Evolutionary conservation across 345 rosid genomes (phyloP), one percentile per base, ranked within the genome.

Genomic region (Mangifera indica): DNA sequence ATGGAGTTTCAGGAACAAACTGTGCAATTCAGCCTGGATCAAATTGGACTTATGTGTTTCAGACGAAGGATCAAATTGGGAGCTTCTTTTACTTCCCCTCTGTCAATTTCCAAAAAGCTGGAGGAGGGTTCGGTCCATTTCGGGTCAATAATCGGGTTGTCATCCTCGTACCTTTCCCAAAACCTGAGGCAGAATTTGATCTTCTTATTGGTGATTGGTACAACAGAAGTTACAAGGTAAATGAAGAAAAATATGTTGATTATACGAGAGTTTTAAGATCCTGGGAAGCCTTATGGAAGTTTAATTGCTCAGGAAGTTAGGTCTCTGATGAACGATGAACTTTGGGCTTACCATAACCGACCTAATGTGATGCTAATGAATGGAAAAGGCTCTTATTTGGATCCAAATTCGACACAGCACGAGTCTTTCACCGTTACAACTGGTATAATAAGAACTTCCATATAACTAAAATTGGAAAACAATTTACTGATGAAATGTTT

Each of bases 131-230:
- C 42, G 93, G 93, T 62, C 74, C 89, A 0, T 82, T 91, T 71
- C 72, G 88, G 42, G 75, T 88, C 26, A 84, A 89, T 66, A 87
- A 80, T 66, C 84, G 90, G 9, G 65, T 69, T 12, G 78, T 83
- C 17, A 83, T 91, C 67, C 60, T 74, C 3, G 66, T 89, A 42
- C 95, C 98, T 9, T 93, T 91, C 62, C 78, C 84, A 15, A 75
- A 49, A 6, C 91, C 92, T 0, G 91, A 83, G 51, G 84, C 71
- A 1, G 96, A 90, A 42, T 90, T 75, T n/a, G 97, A 89, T 67
- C 83, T 90, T 63, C 87, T 93, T 52, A 80, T 91, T 53, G 91
- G 92, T 25, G 96, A 93, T 65, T 93, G 98, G 97, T 88, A 84
- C 69, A 7, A 34, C 3, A 17, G 44, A 44, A 81, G 81, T 63